Evolutionary conservation across 768 basidiomycete species (phyloP).

Genomic region (Suillus ampliporus): DNA sequence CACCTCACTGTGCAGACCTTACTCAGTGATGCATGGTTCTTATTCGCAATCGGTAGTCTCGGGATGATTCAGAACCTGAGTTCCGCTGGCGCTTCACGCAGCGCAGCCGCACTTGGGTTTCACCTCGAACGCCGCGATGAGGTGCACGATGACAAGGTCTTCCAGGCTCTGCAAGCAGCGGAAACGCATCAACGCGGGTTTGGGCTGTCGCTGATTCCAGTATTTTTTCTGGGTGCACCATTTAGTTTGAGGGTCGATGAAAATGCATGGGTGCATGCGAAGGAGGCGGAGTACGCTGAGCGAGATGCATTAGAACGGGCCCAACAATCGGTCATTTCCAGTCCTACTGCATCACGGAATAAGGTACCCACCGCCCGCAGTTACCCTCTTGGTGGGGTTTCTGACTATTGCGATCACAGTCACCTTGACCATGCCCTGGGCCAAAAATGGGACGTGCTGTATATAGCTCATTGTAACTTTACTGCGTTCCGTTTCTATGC

Average conservation of each 20-base stretch:
- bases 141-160: not conserved
- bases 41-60: slow-evolving; percentile 26
- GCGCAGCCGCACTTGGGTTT: slow-evolving; percentile 27
- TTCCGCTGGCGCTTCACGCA: slow-evolving; percentile 27
- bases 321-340: not conserved
- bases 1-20: slow-evolving; percentile 30
- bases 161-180: not conserved
- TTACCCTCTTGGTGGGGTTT: too few relatives aligned
- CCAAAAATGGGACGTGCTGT: too few relatives aligned
- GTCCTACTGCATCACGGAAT: not conserved
- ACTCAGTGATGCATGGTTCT: slow-evolving; percentile 27
- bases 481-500: too few relatives aligned
- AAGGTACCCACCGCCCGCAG: too few relatives aligned
- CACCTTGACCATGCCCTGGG: too few relatives aligned
- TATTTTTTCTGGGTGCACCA: slow-evolving; percentile 3
- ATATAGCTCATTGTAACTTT: too few relatives aligned
- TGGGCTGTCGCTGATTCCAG: not conserved
- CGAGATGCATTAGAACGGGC: not conserved
- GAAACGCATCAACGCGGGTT: not conserved
- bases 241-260: not conserved
- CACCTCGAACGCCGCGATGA: slow-evolving; percentile 18
- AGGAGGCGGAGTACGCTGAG: not conserved
- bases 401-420: too few relatives aligned
- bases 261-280: not conserved
- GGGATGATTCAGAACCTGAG: slow-evolving; percentile 34